These are phyloP conservation scores for Penicillium decumbens DNA, from an alignment of 2,329 filamentous ascomycete species.

Conservation along the genomic window DNA sequence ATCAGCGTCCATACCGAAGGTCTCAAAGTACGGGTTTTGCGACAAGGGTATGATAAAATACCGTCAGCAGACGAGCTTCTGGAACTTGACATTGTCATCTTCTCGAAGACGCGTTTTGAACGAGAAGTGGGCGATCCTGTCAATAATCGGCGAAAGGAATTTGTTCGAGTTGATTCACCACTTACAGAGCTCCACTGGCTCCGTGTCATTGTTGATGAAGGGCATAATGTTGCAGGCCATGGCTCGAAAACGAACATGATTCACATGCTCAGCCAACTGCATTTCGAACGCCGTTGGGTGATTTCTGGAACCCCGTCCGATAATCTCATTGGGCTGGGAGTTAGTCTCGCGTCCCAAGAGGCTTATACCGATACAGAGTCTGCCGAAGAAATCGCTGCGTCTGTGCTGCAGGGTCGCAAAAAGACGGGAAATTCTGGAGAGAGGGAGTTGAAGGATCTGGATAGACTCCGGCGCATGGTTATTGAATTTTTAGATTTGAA, in stretches of 20 bases:
- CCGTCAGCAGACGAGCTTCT: conserved; percentile 58
- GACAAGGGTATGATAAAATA: conserved; percentile 49
- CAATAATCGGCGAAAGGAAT: conserved; percentile 47
- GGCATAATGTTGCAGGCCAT: conserved; percentile 73
- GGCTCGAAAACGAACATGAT: conserved; percentile 56
- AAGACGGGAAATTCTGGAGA: conserved; percentile 41
- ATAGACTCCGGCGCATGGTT: conserved; percentile 62
- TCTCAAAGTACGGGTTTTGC: conserved; percentile 62
- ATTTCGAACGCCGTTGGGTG: conserved; percentile 73
- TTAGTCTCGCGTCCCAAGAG: conserved; percentile 49
- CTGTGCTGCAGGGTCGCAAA: conserved; percentile 32
- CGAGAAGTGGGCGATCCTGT: conserved; percentile 54
- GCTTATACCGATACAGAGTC: conserved; percentile 33
- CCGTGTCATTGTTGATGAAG: conserved; percentile 86
- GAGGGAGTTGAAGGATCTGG: conserved; percentile 60
- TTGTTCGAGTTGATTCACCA: conserved; percentile 52
- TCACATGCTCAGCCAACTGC: conserved; percentile 51
- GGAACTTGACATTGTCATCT: conserved; percentile 70
- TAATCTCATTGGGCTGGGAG: conserved; percentile 71
- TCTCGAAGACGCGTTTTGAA: conserved; percentile 71
- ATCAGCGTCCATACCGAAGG: conserved; percentile 70
- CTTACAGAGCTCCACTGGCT: conserved; percentile 75
- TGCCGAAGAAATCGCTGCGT: conserved; percentile 28
- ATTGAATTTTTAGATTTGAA: conserved; percentile 68
- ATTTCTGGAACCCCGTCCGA: conserved; percentile 86